Base-by-base conservation (phyloP, 495 filamentous ascomycete genomes). In the Aspergillus nidulans region DNA sequence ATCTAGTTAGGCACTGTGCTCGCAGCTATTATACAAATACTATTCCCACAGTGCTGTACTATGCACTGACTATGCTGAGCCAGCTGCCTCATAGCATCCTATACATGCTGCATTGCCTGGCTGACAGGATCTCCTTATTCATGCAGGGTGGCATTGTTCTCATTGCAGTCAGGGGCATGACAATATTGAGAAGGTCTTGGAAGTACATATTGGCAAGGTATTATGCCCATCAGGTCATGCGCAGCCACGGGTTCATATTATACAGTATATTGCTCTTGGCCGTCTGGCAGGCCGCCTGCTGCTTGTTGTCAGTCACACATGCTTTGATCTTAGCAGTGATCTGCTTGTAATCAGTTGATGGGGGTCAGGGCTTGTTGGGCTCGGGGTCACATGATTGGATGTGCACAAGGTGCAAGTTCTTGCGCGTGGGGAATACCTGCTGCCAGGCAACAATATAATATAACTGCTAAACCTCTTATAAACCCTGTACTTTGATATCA, bases 161-260 rank as follows among this genome's bases (percentile, higher is more conserved):
- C n/a, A n/a, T n/a, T n/a, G n/a, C n/a, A n/a, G n/a, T n/a, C n/a
- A n/a, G n/a, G n/a, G n/a, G n/a, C n/a, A n/a, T n/a, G n/a, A n/a
- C n/a, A n/a, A n/a, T n/a, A n/a, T 18, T 1, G n/a, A 41, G 49
- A 6, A 52, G 18, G n/a, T 52, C 49, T 2, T 34, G 20, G 1
- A 21, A 16, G 10, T 43, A 6, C 12, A 46, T 12, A 1, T 43
- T 45, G 1, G 19, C 23, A 6, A 59, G 25, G 28, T 59, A 59
- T 19, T 13, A 3, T 1, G 52, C 25, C 57, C 52, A 59, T 26
- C 43, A 6, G 16, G 46, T 59, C 9, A 53, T 15, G 13, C 52
- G 57, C 10, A 59, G 51, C 57, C 52, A 55, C 26, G 45, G 44
- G 39, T 55, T 59, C 1, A 45, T 26, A 13, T 59, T 38, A n/a